These are phyloP conservation scores for Daedaleopsis sinensis DNA, from an alignment of 768 basidiomycete genomes.

Conservation along the genomic window DNA sequence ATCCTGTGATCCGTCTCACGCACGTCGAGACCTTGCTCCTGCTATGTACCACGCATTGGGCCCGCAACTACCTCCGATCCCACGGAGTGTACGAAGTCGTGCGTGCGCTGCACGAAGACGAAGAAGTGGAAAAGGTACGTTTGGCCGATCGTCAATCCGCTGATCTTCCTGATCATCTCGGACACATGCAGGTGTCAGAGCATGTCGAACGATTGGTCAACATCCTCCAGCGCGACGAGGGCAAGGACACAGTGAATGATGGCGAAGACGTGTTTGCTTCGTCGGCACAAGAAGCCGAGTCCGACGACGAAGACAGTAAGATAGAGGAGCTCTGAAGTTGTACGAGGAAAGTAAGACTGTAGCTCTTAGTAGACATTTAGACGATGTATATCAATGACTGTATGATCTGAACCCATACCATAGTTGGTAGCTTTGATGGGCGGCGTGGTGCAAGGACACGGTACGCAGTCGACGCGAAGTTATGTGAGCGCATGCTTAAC, in stretches of 20 bases:
- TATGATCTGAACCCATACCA: no score
- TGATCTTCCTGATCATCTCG: not conserved
- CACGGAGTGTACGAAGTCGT: constrained; percentile 90
- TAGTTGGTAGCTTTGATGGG: no score
- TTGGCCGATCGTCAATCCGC: not conserved
- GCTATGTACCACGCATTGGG: constrained; percentile 88
- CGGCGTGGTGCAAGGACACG: not conserved
- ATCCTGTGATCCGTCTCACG: constrained; percentile 73
- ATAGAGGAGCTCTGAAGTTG: constrained; percentile 69
- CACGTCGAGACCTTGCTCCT: constrained; percentile 90
- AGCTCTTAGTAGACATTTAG: not conserved
- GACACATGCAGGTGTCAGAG: constrained; percentile 66
- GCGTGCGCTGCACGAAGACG: constrained; percentile 73
- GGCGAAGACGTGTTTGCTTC: constrained; percentile 21
- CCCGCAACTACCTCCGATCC: constrained; percentile 76
- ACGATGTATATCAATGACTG: no score
- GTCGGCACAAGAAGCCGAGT: constrained; percentile 30
- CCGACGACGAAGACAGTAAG: constrained; percentile 68
- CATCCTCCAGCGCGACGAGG: constrained; percentile 81
- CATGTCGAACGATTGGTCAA: constrained; percentile 88
- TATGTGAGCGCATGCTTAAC: no score
- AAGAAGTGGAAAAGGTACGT: constrained; percentile 76
- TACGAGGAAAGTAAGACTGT: not conserved
- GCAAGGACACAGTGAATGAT: constrained; percentile 46
- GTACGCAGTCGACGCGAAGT: no score